A percentile compares a stretch with the other conserved stretches of the same genome.
Conservation (phyloP, 2,329 filamentous ascomycete species). For the Trichoderma atroviride region DNA sequence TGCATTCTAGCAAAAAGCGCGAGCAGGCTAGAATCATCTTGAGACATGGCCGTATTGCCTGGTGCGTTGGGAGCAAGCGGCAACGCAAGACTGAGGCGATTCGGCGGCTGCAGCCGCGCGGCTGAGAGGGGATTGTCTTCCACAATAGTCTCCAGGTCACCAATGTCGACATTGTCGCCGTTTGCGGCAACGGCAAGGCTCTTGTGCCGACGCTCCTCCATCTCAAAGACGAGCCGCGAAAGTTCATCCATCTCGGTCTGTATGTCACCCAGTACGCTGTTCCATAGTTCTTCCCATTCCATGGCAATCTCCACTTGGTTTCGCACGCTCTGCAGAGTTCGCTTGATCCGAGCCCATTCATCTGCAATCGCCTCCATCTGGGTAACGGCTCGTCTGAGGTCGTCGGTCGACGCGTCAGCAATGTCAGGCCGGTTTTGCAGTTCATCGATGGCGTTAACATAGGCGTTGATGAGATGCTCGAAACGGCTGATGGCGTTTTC, state of each 20-base stretch:
- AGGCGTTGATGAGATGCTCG: conserved; percentile 86
- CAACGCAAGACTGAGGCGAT: conserved; percentile 71
- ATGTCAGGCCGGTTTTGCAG: conserved; percentile 82
- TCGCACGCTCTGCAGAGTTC: conserved; percentile 76
- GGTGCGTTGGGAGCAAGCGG: conserved; percentile 65
- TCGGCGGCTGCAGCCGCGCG: conserved; percentile 58
- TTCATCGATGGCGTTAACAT: conserved; percentile 90
- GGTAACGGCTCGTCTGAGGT: conserved; percentile 73
- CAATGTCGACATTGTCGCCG: conserved; percentile 75
- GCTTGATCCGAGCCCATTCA: conserved; percentile 83
- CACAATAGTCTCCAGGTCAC: conserved; percentile 88
- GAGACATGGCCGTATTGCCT: conserved; percentile 56
- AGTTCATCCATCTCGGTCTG: conserved; percentile 82
- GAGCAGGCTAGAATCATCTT: conserved; percentile 85
- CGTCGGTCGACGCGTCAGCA: conserved; percentile 66
- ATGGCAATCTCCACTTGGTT: conserved; percentile 93
- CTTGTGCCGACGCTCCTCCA: conserved; percentile 93
- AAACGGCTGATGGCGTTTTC: conserved; percentile 79
- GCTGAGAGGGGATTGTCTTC: conserved; percentile 73
- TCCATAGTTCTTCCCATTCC: conserved; percentile 99
- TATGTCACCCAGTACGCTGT: conserved; percentile 88
- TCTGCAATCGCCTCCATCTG: conserved; percentile 88
- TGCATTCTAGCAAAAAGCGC: conserved; percentile 95
- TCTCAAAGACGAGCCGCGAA: conserved; percentile 84
- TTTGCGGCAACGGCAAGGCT: conserved; percentile 64